These are phyloP conservation scores for Ascochyta pisi DNA, from an alignment of 2,329 filamentous ascomycete genomes.

Conservation along the genomic window DNA sequence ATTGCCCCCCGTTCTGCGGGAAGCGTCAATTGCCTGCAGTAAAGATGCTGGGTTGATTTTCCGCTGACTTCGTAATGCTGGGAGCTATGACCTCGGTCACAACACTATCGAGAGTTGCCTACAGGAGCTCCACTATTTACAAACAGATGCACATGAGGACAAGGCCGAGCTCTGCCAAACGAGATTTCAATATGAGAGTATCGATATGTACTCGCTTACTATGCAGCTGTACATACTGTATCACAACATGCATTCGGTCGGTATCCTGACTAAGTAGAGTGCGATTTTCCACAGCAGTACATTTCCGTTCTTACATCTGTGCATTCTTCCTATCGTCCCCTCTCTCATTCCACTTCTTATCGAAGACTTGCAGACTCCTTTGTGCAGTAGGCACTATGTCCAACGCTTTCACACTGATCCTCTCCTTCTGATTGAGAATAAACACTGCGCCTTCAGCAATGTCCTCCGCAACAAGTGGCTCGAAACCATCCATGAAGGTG, in stretches of 20 bases:
- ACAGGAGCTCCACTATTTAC: neutral
- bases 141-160: neutral
- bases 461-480: constrained; percentile 54
- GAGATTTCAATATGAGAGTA: neutral
- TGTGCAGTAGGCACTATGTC: constrained; percentile 57
- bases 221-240: neutral
- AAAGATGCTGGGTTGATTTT: neutral
- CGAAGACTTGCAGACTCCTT: constrained; percentile 47
- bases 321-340: constrained; percentile 4
- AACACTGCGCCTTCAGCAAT: constrained; percentile 53
- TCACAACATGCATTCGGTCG: neutral
- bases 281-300: too few species aligned
- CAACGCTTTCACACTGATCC: constrained; percentile 55
- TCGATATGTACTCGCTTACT: neutral
- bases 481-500: constrained; percentile 55
- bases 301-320: neutral
- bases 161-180: neutral
- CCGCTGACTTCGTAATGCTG: neutral
- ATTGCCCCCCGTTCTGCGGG: neutral
- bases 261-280: too few species aligned
- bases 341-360: constrained; percentile 52
- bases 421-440: constrained; percentile 52
- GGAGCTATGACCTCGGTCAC: neutral
- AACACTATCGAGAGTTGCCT: neutral
- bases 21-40: neutral